phyloP scores from a whole-genome alignment of 306 rosid genomes.

The Acacia crassicarpa region DNA sequence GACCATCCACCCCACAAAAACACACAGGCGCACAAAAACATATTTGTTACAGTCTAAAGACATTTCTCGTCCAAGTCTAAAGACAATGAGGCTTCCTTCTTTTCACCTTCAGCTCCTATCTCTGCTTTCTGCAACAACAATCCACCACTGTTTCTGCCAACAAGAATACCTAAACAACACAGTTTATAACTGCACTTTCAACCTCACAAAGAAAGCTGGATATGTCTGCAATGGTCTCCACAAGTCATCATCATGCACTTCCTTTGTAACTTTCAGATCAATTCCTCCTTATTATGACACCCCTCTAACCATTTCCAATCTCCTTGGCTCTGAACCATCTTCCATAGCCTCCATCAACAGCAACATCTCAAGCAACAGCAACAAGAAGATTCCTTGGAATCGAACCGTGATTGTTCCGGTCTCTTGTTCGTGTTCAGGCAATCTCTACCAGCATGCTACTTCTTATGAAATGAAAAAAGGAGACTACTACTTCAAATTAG shows the following conservation, averaged over 20 bases:
- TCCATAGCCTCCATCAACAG: conserved; percentile 53
- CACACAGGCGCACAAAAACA: too few relatives aligned
- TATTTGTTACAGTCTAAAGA: neutral
- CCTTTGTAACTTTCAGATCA: conserved; percentile 41
- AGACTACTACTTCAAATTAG: conserved; percentile 38
- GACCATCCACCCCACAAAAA: neutral
- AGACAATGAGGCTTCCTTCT: conserved; percentile 26
- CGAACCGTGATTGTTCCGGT: conserved; percentile 46
- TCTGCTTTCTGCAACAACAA: conserved; percentile 13
- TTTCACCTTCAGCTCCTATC: neutral
- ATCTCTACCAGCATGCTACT: conserved; percentile 48
- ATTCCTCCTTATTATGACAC: conserved; percentile 27
- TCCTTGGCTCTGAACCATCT: conserved; percentile 52
- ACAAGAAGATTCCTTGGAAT: conserved; percentile 36
- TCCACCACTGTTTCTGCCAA: conserved; percentile 31
- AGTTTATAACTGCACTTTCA: conserved; percentile 32
- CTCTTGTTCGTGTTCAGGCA: conserved; percentile 52
- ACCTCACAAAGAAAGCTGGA: conserved; percentile 7
- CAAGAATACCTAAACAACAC: conserved; percentile 45
- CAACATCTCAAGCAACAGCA: conserved; percentile 23
- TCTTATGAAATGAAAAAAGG: conserved; percentile 19
- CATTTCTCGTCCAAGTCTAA: neutral
- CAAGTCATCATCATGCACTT: conserved; percentile 38
- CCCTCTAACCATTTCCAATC: conserved; percentile 42
- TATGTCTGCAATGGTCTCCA: neutral